phyloP scores from a whole-genome alignment of 208 protist species.

The Vickermania ingenoplastis region DNA sequence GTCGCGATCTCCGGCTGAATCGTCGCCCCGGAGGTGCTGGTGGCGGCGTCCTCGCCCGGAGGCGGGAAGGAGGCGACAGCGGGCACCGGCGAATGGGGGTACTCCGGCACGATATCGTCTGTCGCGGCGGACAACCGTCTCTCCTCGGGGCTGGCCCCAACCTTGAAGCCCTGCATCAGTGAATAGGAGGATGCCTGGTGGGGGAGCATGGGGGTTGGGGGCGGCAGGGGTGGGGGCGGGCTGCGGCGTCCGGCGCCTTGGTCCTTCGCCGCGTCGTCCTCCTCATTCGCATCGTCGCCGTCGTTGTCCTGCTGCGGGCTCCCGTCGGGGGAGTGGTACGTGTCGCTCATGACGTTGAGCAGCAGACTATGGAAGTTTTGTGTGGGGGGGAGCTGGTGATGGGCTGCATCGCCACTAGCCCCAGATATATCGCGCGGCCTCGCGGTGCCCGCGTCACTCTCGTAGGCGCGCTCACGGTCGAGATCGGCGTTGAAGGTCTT shows the following conservation, averaged over 20 bases:
- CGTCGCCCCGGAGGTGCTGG: background rate
- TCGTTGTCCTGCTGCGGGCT: no score
- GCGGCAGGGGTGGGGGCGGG: background rate
- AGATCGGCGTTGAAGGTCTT: background rate
- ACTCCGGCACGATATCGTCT: background rate
- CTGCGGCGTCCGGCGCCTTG: no score
- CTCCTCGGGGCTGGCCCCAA: no score
- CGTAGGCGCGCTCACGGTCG: background rate
- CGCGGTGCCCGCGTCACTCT: no score
- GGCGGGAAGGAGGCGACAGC: background rate
- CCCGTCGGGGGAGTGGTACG: background rate
- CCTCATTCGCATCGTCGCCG: no score
- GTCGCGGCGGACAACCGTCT: background rate
- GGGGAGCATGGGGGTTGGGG: background rate
- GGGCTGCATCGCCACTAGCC: background rate
- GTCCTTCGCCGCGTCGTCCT: no score
- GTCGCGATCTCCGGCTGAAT: no score
- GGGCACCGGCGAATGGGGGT: background rate
- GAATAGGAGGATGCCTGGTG: background rate
- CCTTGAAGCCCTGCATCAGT: background rate
- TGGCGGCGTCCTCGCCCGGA: background rate
- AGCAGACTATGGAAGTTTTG: background rate
- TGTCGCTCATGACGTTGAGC: background rate
- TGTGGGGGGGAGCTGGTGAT: background rate
- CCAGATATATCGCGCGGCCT: no score